phyloP scores from a whole-genome alignment of 805 yeast genomes.

The Komagataella populi region DNA sequence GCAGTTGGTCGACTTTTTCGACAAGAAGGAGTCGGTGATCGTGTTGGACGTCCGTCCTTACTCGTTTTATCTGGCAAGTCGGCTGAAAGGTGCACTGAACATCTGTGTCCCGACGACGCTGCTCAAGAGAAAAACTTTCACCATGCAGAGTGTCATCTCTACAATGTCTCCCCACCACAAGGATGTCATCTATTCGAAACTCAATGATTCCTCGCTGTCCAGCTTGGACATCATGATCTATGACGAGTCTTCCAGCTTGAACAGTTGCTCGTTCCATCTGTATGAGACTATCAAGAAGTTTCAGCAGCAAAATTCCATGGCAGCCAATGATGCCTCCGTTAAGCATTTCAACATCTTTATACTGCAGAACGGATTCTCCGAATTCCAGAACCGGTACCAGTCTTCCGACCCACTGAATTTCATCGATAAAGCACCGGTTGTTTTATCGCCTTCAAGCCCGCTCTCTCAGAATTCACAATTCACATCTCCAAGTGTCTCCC shows the following conservation, averaged over 20 bases:
- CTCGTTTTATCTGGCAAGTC: conserved; percentile 18
- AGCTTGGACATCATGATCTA: conserved; percentile 17
- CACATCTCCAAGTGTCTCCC: conserved; percentile 1
- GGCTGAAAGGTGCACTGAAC: conserved; percentile 20
- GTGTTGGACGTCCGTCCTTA: conserved; percentile 24
- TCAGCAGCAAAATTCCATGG: background rate
- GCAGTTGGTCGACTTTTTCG: background rate
- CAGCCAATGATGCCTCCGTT: background rate
- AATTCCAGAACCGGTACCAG: background rate
- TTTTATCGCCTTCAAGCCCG: conserved; percentile 2
- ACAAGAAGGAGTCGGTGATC: background rate
- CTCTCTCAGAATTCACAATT: conserved; percentile 1
- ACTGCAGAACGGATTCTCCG: conserved; percentile 2
- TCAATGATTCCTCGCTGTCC: conserved; percentile 1
- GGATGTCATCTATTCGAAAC: conserved; percentile 3
- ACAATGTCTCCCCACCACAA: conserved; percentile 15
- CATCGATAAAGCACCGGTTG: conserved; percentile 1
- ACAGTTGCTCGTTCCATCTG: conserved; percentile 14
- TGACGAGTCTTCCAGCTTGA: conserved; percentile 16
- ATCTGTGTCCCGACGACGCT: conserved; percentile 31
- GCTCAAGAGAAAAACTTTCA: conserved; percentile 22
- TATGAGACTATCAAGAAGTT: conserved; percentile 12
- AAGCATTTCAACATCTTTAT: background rate
- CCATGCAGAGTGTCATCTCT: conserved; percentile 18
- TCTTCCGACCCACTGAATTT: background rate